Evolutionary conservation across 495 filamentous ascomycete genomes (phyloP), one percentile per base, ranked within the genome.

Genomic region (Tuber brumale): DNA sequence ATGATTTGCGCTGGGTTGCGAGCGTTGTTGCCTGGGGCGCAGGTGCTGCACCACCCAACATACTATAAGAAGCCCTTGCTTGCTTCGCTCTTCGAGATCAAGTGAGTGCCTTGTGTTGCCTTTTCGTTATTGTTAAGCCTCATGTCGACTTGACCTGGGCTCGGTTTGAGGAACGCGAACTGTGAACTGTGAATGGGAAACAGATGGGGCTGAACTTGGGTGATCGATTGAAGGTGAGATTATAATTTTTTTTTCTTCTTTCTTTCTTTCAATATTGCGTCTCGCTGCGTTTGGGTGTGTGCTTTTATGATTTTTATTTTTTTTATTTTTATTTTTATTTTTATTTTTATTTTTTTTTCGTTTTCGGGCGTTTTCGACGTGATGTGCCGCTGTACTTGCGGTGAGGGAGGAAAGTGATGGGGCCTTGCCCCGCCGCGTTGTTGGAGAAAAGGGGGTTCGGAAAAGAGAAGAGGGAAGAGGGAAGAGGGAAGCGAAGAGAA

Each of bases 61-160:
- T 31, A 31, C n/a, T 66, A 66, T 66, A 66, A 66, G 57, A 66
- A 31, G 57, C n/a, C 57, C 57, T 66, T 27, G 57, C 57, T 31
- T 66, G 57, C 57, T 66, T 66, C 27, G 57, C 57, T 66, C 31
- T 27, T 57, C 23, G 3, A 27, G 48, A 57, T 27, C 23, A 8
- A 57, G 48, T 57, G 48, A 57, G 48, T 57, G 48, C 48, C 23
- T 66, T 66, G 57, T 9, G 27, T 66, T 31, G n/a, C 57, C n/a
- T 31, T 31, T 66, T 66, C 10, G 10, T 31, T 31, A 23, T 51
- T 57, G 8, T 57, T 66, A n/a, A 66, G 57, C n/a, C 57, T 66
- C 27, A n/a, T n/a, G 23, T 57, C 8, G 7, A n/a, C 23, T n/a
- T 27, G 48, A 57, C 48, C n/a, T 57, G 48, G 48, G 48, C 48